Evolutionary conservation across 2,329 filamentous ascomycete species (phyloP).

Genomic region (Lecanicillium sp.): DNA sequence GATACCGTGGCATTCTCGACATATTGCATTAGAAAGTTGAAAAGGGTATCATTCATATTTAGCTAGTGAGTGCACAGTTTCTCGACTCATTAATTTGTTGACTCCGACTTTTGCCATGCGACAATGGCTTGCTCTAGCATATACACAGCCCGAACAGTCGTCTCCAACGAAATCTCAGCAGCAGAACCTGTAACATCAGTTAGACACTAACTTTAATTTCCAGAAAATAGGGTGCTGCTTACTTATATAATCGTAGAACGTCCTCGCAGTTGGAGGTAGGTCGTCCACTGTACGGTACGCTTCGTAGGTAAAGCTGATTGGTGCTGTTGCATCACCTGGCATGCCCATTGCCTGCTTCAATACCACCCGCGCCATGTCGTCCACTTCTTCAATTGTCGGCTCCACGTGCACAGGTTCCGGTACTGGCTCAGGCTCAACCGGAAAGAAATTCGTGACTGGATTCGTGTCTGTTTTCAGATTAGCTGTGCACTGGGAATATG

Average conservation of each 20-base stretch:
- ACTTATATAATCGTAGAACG: constrained; percentile 30
- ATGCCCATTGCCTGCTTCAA: constrained; percentile 16
- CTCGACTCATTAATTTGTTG: not conserved
- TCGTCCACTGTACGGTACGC: constrained; percentile 27
- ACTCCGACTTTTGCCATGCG: constrained; percentile 26
- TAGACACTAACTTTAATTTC: constrained; percentile 15
- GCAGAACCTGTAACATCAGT: constrained; percentile 21
- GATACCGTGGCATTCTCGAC: too few relatives aligned
- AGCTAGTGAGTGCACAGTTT: too few relatives aligned
- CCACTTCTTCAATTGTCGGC: constrained; percentile 22
- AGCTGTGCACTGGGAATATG: not conserved
- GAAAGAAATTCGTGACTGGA: constrained; percentile 30
- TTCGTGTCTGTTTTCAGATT: constrained; percentile 21
- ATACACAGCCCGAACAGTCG: constrained; percentile 31
- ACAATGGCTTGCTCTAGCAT: constrained; percentile 32
- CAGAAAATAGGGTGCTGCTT: constrained; percentile 12
- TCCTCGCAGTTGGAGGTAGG: constrained; percentile 25
- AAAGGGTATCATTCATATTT: constrained; percentile 12
- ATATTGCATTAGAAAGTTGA: too few relatives aligned
- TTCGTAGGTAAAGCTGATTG: constrained; percentile 21
- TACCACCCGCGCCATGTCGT: constrained; percentile 19
- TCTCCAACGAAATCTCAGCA: constrained; percentile 29
- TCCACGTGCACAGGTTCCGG: constrained; percentile 18
- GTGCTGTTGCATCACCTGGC: not conserved
- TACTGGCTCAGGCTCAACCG: constrained; percentile 21